These are phyloP conservation scores for Ascochyta fabae DNA, from an alignment of 2,329 filamentous ascomycete genomes.

Conservation along the genomic window DNA sequence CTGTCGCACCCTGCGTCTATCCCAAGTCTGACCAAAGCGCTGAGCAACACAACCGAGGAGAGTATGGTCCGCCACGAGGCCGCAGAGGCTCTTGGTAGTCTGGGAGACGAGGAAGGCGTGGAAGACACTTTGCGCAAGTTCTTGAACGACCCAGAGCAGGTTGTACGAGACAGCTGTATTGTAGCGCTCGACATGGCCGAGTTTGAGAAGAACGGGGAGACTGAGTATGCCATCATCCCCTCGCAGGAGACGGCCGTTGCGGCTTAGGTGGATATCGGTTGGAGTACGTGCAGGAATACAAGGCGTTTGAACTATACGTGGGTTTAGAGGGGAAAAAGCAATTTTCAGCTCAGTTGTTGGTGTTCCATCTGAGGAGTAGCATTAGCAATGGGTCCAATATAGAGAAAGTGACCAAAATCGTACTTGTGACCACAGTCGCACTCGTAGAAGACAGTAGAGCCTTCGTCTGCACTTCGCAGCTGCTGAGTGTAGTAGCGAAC, in stretches of 20 bases:
- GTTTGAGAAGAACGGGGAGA: conserved; percentile 86
- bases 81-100: conserved; percentile 90
- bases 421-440: conserved; percentile 89
- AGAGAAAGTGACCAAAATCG: conserved; percentile 38
- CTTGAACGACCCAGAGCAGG: conserved; percentile 86
- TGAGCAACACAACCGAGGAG: conserved; percentile 80
- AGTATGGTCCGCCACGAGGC: conserved; percentile 99
- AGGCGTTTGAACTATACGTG: conserved; percentile 33
- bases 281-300: conserved; percentile 24
- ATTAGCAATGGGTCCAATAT: conserved; percentile 23
- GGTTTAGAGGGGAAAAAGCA: conserved; percentile 18
- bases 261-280: conserved; percentile 23
- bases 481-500: conserved; percentile 88
- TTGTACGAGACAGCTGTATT: conserved; percentile 92
- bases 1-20: conserved; percentile 96
- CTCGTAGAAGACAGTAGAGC: conserved; percentile 87
- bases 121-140: conserved; percentile 84
- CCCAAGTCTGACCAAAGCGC: conserved; percentile 78
- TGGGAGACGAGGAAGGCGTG: conserved; percentile 92
- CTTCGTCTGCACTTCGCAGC: conserved; percentile 91
- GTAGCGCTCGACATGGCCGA: conserved; percentile 98
- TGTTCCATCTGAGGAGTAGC: conserved; percentile 55
- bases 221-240: conserved; percentile 91
- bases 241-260: conserved; percentile 36
- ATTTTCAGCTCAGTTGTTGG: conserved; percentile 65